These are phyloP conservation scores for Darksidea phi DNA, from an alignment of 495 filamentous ascomycete genomes.

Conservation along the genomic window DNA sequence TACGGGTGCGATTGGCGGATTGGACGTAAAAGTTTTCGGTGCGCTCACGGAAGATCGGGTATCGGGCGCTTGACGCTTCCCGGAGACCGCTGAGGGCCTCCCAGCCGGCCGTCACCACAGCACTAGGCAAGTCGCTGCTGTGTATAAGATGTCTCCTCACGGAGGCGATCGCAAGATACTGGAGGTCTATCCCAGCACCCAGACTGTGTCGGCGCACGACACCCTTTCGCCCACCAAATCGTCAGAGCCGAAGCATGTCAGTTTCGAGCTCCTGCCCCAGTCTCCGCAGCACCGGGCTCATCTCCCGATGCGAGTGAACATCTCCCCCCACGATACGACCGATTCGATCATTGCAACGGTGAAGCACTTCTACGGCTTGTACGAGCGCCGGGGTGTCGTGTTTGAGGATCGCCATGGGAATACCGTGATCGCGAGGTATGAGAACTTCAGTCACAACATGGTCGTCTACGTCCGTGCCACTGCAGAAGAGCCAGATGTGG, in stretches of 20 bases:
- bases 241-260: conserved; percentile 37
- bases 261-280: conserved; percentile 76
- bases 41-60: conserved; percentile 44
- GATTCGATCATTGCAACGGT: conserved; percentile 95
- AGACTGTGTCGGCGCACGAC: conserved; percentile 13
- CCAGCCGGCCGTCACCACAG: conserved; percentile 43
- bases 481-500: conserved; percentile 53
- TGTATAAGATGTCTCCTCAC: conserved; percentile 14
- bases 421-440: conserved; percentile 89
- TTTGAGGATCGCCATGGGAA: conserved; percentile 86
- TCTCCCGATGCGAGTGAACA: conserved; percentile 86
- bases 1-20: no score
- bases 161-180: conserved; percentile 13
- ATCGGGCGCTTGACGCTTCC: conserved; percentile 15
- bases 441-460: conserved; percentile 89
- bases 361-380: conserved; percentile 96
- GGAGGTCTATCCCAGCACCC: conserved; percentile 26
- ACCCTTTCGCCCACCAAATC: conserved; percentile 21
- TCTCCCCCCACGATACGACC: conserved; percentile 88
- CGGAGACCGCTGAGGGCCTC: conserved; percentile 5
- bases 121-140: conserved; percentile 29
- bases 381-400: conserved; percentile 75
- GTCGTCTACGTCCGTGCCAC: conserved; percentile 87
- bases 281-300: conserved; percentile 71
- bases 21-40: no score